Conservation (phyloP, 75 land plant species). For the Adiantum capillusveneris region DNA sequence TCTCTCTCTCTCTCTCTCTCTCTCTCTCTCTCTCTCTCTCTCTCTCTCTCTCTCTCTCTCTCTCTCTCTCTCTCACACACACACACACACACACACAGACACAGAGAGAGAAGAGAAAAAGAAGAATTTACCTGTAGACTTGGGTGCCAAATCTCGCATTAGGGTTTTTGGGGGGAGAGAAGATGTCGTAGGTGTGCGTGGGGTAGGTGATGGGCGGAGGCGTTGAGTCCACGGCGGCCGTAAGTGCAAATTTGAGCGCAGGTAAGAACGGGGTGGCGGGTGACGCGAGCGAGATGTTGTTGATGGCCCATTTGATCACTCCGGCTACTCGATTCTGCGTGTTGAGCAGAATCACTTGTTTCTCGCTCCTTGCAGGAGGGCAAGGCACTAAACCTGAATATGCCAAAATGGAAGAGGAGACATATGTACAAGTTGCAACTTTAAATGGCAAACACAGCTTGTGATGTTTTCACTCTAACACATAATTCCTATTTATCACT, state of each 20-base stretch:
- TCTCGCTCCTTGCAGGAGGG: slow-evolving; percentile 25
- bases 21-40: too few species aligned
- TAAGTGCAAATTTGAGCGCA: slow-evolving; percentile 34
- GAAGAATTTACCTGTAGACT: slow-evolving; percentile 17
- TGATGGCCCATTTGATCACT: slow-evolving; percentile 36
- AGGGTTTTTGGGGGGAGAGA: slow-evolving; percentile 13
- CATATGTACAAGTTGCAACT: too few species aligned
- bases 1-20: too few species aligned
- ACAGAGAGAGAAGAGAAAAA: too few species aligned
- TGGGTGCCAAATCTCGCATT: slow-evolving; percentile 38
- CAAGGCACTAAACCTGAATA: too few species aligned
- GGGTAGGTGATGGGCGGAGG: slow-evolving; percentile 42
- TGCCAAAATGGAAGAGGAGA: too few species aligned
- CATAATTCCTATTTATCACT: too few species aligned
- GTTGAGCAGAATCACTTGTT: slow-evolving; percentile 40
- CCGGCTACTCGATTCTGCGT: slow-evolving; percentile 63
- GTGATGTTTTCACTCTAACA: too few species aligned
- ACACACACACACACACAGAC: too few species aligned
- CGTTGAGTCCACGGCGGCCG: slow-evolving; percentile 19
- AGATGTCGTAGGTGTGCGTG: slow-evolving; percentile 33
- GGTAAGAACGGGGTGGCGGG: slow-evolving; percentile 55
- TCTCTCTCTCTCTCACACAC: too few species aligned
- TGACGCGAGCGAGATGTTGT: slow-evolving; percentile 58
- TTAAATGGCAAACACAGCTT: too few species aligned
- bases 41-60: too few species aligned